Evolutionary conservation across 306 rosid genomes (phyloP), one percentile per base, ranked within the genome.

Genomic region (Benincasa hispida): DNA sequence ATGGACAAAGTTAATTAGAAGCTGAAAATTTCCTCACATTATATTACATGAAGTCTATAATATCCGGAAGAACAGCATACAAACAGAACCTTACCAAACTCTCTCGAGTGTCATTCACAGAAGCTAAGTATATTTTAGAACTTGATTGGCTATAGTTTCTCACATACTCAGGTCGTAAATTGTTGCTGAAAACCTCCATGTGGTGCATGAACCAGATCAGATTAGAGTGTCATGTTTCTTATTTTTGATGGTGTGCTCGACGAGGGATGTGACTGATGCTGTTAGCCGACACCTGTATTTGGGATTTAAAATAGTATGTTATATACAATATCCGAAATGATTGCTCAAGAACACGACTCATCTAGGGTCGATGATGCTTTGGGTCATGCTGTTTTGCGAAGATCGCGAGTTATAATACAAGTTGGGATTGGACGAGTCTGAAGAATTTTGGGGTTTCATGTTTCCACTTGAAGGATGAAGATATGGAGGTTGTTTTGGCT

Each of bases 401-500:
- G 79, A 42, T 1, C 79, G 69, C 1, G 84, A 39, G 74, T 80
- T 59, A 12, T 83, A 87, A 39, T 63, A 56, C 1, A 47, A 79
- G 42, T 5, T 50, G 39, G 84, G 76, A 17, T 21, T 28, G 58
- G 25, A 39, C 37, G 24, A 61, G 19, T 47, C 63, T 0, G 76
- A 79, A 5, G 67, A 59, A 56, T n/a, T 42, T 5, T 4, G 60
- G 2, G 32, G 32, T 56, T 50, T 47, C 19, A 75, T 42, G 34
- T 75, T 83, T 53, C 45, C 66, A 58, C 76, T 80, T 8, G 59
- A 24, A 8, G 86, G 35, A 66, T 80, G 77, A 13, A 87, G 84
- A 80, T 80, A 84, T 4, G 88, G 90, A 1, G 87, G 90, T 21
- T 84, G 90, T 55, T 82, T 78, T n/a, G 90, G 90, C 81, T 32